Conservation (phyloP, 306 rosid species). For the Prunus mume region DNA sequence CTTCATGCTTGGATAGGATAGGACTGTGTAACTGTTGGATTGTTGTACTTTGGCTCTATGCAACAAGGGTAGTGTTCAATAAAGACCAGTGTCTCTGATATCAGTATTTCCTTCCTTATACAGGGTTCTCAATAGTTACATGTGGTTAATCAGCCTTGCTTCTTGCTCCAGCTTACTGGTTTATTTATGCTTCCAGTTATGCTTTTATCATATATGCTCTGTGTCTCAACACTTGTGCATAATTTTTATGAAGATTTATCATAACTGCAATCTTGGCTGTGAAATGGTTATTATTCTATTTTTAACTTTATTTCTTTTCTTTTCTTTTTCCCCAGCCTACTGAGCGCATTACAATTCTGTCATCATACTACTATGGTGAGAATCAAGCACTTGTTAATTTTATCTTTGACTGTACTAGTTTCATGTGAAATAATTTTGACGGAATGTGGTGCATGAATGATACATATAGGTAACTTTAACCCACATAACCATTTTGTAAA, state of each 20-base stretch:
- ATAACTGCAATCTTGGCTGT: slow-evolving; percentile 11
- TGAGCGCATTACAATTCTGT: slow-evolving; percentile 77
- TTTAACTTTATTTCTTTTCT: not conserved
- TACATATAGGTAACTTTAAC: not conserved
- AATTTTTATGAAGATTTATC: slow-evolving; percentile 10
- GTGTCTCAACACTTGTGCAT: not conserved
- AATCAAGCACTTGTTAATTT: slow-evolving; percentile 16
- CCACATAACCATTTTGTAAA: not conserved
- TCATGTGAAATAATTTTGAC: not conserved
- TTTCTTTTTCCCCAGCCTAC: slow-evolving; percentile 57
- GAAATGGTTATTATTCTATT: not conserved
- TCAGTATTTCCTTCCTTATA: not conserved
- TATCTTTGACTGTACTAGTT: not conserved
- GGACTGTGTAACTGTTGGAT: not conserved
- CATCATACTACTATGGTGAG: slow-evolving; percentile 91
- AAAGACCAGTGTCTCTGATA: not conserved
- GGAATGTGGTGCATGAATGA: slow-evolving; percentile 1
- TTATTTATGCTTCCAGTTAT: not conserved
- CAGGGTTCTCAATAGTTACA: not conserved
- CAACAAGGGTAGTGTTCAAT: not conserved
- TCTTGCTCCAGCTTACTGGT: slow-evolving; percentile 5
- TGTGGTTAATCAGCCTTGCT: not conserved
- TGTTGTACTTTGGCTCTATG: not conserved
- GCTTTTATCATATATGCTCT: not conserved
- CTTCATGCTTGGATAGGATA: not conserved